Evolutionary conservation across 352 stramenopile genomes (phyloP), one percentile per base, ranked within the genome.

Genomic region (Phytophthora sojae): DNA sequence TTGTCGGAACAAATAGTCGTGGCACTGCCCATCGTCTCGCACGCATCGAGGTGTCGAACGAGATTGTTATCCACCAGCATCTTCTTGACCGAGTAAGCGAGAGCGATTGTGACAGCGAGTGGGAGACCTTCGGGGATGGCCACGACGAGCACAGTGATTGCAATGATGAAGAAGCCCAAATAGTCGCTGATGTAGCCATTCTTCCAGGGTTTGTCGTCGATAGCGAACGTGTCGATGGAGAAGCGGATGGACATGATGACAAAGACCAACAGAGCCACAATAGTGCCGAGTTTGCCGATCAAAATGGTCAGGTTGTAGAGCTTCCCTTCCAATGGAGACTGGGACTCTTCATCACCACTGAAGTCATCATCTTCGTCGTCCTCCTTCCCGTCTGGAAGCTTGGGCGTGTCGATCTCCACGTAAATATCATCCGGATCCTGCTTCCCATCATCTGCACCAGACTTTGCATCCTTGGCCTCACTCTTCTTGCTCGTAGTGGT

Each of bases 1-100:
- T 94, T 97, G 77, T 98, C 93, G 6, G 90, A 97, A 71, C 93
- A 98, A 69, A 98, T 99, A 4, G 91, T 98, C 0, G 94, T 98
- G 0, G 94, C 91, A 54, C 80, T 92, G 64, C 94, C 94, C 76
- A 98, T 92, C 53, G 93, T 98, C 61, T 94, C 87, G 69, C 82
- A 92, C 5, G 84, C 81, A 35, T 81, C 79, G 68, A 94, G 69
- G 52, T 94, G 78, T 6, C 82, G 83, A 17, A 94, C 86, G 8
- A 93, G 57, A 61, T 90, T 92, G 73, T 92, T 94, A 63, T 94
- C 83, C 5, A 72, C 62, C 39, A 89, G 79, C 87, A 95, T 94
- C 57, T 86, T 82, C 67, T 81, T 89, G 35, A 86, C 85, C 6
- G 92, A 88, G 61, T 92, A 91, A 1, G 90, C 81, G 3, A 97